Evolutionary conservation across 352 stramenopile genomes (phyloP), one percentile per base, ranked within the genome.

Genomic region (Phytophthora nicotianae): DNA sequence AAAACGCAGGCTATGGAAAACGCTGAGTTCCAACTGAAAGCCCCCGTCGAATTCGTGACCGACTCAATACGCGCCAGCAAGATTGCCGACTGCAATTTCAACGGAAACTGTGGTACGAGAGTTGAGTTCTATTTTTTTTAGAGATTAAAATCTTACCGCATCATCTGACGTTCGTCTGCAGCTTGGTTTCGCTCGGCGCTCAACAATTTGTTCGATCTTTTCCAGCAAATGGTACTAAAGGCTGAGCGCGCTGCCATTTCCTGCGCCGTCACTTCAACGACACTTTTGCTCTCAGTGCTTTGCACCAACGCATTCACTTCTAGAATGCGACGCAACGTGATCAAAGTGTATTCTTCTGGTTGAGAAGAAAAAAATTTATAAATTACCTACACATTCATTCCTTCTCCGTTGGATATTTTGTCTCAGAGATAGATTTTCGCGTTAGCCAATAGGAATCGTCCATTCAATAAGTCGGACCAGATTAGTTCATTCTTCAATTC

Each of bases 1-100:
- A 79, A 81, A 41, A 87, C 79, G 0, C 48, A 49, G 9, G 64
- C 68, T 13, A 77, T 93, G 66, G 81, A 89, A 46, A 58, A 58
- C 5, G 77, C 79, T 0, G 81, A 91, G 56, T 89, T 87, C 24
- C 50, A 62, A 11, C 63, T 93, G 47, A 88, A 93, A 46, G 59
- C 62, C 2, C 50, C 74, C 0, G 70, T 90, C 26, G 78, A 91
- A 59, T 87, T 81, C 53, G 79, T 81, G 52, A 90, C 76, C 0
- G 66, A 83, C 21, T 61, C 61, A 3, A 74, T 91, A 6, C 80
- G 79, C 4, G 37, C 50, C 1, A 75, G 71, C 65, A 91, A 86
- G 43, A 77, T 89, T 20, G 52, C 60, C 16, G 81, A 93, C 58
- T 93, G 81, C 50, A 55, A 70, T 8, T 87, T 75, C 54, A 65